Evolutionary conservation across 2,329 filamentous ascomycete genomes (phyloP), one percentile per base, ranked within the genome.

Genomic region (Venturia aucupariae): DNA sequence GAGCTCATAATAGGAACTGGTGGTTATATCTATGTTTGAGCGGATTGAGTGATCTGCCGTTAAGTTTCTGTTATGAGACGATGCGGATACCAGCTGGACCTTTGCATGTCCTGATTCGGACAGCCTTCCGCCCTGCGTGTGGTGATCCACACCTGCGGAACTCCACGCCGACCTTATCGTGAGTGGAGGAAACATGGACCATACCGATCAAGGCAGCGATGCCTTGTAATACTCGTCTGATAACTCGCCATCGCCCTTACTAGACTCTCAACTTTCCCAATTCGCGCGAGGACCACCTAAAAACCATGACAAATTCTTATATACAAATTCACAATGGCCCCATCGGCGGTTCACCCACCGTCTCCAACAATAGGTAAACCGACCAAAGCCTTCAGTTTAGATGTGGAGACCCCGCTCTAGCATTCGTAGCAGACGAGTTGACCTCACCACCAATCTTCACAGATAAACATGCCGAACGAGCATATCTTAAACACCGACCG

Each of bases 401-500:
- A 13, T 64, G 63, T 22, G 65, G 67, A 32, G 63, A 67, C 41
- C 67, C 67, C n/a, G 62, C 64, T 17, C 62, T 68, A 17, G 67
- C 67, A 41, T 66, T 67, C 54, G 48, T 65, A 22, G 24, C 66
- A 42, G 66, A 66, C 27, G 67, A 68, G 61, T 61, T 66, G 17
- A 63, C 51, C 7, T 44, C 39, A 8, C 57, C 57, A 44, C 69
- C 69, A n/a, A 67, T 41, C 48, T 74, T 74, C 61, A 67, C 67
- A 39, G 71, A 75, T 64, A 71, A 71, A 62, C 71, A 72, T 55
- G 67, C 72, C 27, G 73, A 76, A 69, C 68, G 74, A 39, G 71
- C 71, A 61, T 76, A 74, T 66, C 71, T 72, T 62, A 75, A 75
- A 55, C 72, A 80, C 19, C 75, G 80, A 59, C 75, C 82, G 70